These are phyloP conservation scores for Alternaria solani DNA, from an alignment of 2,329 filamentous ascomycete genomes.

Conservation along the genomic window DNA sequence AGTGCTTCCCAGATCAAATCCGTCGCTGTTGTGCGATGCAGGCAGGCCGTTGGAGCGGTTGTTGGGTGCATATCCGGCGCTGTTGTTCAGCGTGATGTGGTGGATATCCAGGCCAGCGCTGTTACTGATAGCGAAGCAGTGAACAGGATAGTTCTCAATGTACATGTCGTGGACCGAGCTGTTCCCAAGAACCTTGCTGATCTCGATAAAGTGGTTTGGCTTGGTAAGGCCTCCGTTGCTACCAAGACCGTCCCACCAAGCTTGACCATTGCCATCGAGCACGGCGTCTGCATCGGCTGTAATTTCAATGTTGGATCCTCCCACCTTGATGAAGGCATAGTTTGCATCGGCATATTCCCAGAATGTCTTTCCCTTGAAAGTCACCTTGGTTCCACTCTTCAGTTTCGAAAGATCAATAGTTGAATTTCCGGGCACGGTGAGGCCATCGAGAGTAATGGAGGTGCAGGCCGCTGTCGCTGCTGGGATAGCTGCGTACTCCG, in stretches of 20 bases:
- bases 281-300: conserved; percentile 50
- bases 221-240: conserved; percentile 56
- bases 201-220: conserved; percentile 44
- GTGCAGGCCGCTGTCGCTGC: conserved; percentile 53
- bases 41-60: conserved; percentile 33
- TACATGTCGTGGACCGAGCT: conserved; percentile 54
- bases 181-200: conserved; percentile 50
- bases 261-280: conserved; percentile 32
- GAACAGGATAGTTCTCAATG: conserved; percentile 63
- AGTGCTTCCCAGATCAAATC: conserved; percentile 62
- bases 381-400: conserved; percentile 53
- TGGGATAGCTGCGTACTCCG: conserved; percentile 26
- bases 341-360: conserved; percentile 49
- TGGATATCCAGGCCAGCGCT: conserved; percentile 54
- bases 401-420: conserved; percentile 53
- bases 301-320: conserved; percentile 53
- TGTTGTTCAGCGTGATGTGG: conserved; percentile 64
- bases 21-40: conserved; percentile 60
- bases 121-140: conserved; percentile 57
- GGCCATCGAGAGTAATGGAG: conserved; percentile 52
- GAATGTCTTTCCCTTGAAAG: conserved; percentile 40
- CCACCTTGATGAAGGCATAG: conserved; percentile 40
- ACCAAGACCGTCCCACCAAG: conserved; percentile 47
- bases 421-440: conserved; percentile 50
- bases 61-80: conserved; percentile 57